A percentile compares a stretch with the other conserved stretches of the same genome.
Evolutionary conservation across 2,329 filamentous ascomycete species (phyloP).

Genomic region (Polychaeton citri): DNA sequence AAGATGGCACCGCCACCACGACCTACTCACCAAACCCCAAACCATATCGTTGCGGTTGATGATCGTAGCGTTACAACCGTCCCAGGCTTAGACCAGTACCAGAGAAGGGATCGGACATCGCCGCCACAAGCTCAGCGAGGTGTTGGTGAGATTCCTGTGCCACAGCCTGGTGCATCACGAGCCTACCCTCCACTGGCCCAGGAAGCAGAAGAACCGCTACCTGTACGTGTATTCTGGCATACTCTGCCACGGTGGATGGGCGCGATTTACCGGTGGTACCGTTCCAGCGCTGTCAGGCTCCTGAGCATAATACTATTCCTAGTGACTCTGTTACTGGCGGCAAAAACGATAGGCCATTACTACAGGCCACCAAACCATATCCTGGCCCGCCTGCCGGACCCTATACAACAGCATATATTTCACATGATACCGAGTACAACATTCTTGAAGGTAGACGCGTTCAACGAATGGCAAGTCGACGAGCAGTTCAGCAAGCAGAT

Average conservation of each 20-base stretch:
- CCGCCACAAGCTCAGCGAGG: not conserved
- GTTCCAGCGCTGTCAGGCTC: not conserved
- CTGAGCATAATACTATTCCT: not conserved
- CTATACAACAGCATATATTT: not conserved
- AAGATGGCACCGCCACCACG: not conserved
- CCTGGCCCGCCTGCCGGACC: not conserved
- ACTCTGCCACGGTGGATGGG: not conserved
- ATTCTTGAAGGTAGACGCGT: slow-evolving; percentile 1
- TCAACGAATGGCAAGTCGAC: slow-evolving; percentile 2
- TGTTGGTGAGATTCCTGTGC: not conserved
- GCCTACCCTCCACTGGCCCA: not conserved
- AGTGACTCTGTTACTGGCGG: not conserved
- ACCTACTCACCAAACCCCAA: not conserved
- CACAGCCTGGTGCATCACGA: too few relatives aligned
- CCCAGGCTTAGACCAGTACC: not conserved
- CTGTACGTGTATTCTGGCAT: not conserved
- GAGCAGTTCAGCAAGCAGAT: slow-evolving; percentile 1
- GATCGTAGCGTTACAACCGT: not conserved
- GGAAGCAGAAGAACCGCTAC: not conserved
- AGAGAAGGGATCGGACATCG: not conserved
- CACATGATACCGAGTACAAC: not conserved
- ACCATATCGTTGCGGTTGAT: too few relatives aligned
- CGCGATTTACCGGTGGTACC: not conserved
- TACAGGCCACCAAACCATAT: not conserved
- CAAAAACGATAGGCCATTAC: not conserved